phyloP scores from a whole-genome alignment of 306 rosid genomes.

The Dalbergia cochinchinensis region DNA sequence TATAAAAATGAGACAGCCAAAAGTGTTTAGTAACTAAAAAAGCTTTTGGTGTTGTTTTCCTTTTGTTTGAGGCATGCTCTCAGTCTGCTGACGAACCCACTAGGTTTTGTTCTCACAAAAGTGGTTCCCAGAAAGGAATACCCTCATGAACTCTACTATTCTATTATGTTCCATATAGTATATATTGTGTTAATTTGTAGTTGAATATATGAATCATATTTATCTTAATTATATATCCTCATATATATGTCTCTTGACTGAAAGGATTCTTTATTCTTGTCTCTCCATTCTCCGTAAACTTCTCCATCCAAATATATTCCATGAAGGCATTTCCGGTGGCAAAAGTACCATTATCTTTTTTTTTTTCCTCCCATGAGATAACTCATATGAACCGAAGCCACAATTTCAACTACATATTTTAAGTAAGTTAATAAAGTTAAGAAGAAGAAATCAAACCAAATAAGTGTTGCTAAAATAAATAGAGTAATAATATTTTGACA shows the following conservation, averaged over 20 bases:
- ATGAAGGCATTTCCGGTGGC: neutral
- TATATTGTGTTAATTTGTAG: neutral
- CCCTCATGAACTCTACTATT: slow-evolving; percentile 49
- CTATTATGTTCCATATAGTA: neutral
- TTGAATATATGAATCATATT: neutral
- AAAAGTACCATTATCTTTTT: neutral
- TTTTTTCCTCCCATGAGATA: neutral
- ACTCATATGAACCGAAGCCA: neutral
- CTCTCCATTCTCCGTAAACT: neutral
- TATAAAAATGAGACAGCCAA: slow-evolving; percentile 54
- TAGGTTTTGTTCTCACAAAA: slow-evolving; percentile 64
- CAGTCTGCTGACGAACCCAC: slow-evolving; percentile 77
- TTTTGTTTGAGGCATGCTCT: slow-evolving; percentile 64
- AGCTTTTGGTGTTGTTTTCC: slow-evolving; percentile 54
- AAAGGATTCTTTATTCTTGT: slow-evolving; percentile 5
- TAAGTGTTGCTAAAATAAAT: neutral
- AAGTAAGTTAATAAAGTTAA: neutral
- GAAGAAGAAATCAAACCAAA: neutral
- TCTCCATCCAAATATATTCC: slow-evolving; percentile 1
- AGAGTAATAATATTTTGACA: no score
- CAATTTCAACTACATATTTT: neutral
- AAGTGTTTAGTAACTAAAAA: slow-evolving; percentile 47
- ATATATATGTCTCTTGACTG: neutral
- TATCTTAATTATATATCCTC: neutral
- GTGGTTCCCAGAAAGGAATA: slow-evolving; percentile 49